Base-by-base conservation (phyloP, 2,329 filamentous ascomycete genomes). In the Hypoxylon sp. region DNA sequence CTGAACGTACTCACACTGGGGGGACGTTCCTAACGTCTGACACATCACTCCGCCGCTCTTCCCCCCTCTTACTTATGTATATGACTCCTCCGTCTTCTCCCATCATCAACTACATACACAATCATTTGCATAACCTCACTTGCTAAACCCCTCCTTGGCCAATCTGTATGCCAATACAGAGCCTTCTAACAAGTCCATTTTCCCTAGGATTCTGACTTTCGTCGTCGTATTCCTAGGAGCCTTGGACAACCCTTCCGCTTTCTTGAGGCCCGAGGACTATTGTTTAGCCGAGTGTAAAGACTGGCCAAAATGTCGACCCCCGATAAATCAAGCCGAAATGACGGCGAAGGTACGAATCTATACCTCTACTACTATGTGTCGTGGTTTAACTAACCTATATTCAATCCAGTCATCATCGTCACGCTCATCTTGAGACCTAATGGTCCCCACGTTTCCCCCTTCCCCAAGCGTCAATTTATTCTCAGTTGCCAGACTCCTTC, bases 381-480 rank as follows among this genome's bases (percentile, higher is more conserved):
- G 6, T 33, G 3, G 17, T 57, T 22, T 19, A 8, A 31, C 58
- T 66, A 48, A 63, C 42, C 13, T 29, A 13, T 50, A 19, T 44
- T 17, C 2, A 50, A 44, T 44, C 17, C 19, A 59, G 39, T 66
- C 22, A 66, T 57, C 73, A 71, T 75, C 74, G 72, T 76, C 39
- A 66, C 61, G 2, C 60, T 78, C 31, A 71, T 59, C 8, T 72
- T 61, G 9, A 53, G 39, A n/a, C 68, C 60, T 50, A 37, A 57
- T 11, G 57, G 33, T 53, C 42, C 47, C 33, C 66, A 70, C 29
- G 26, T 42, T 22, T 48, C 29, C 14, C 26, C 26, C 59, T 64
- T 48, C 35, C 70, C 71, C 5, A 55, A 73, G 55, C 79, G 79
- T 26, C 71, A 69, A 29, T 74, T 83, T 51, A 63, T 66, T 2